Base-by-base conservation (phyloP, 805 yeast genomes). In the Saccharomycopsis javanensis region DNA sequence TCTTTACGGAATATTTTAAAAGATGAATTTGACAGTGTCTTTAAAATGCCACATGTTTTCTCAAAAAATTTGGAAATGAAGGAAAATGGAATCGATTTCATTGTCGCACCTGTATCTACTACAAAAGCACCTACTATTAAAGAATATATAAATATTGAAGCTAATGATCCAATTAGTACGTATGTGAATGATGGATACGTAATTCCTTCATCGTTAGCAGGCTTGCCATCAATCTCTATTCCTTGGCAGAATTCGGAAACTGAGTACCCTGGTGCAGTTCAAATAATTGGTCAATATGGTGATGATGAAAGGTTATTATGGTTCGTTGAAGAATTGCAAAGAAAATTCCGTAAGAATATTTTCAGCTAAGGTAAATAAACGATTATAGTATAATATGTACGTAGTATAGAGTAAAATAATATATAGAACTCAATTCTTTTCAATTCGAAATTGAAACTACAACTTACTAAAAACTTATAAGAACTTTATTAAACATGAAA, bases 181-280 rank as follows among this genome's bases (percentile, higher is more conserved):
- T 90, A 86, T 64, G 74, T 85, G 55, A 87, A 89, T 68, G 99
- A 94, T 69, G 81, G 86, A 0, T 76, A 90, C 57, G 88, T 97
- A 0, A 86, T 90, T 4, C 97, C 99, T 0, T 86, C 94, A 45
- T 90, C 96, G 1, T 70, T 95, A 58, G 95, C 96, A 0, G 98
- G 98, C 0, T 68, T 92, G 1, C 99, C 99, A 0, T 81, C 96
- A 0, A 76, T 92, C 10, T 79, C 86, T 1, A 72, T 91, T 1
- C 99, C 99, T 0, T 75, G 77, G 63, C 64, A 61, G 5, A 13
- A 7, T 31, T 6, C 25, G 3, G 33, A 10, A 8, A 38, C 57
- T 4, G 65, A 65, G 1, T 68, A 70, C 1, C 74, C 80, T 0
- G 70, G 79, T 10, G 96, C 96, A 0, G 72, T 94, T 28, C 98